These are phyloP conservation scores for Coniochaeta prunicola DNA, from an alignment of 2,329 filamentous ascomycete genomes.

Conservation along the genomic window DNA sequence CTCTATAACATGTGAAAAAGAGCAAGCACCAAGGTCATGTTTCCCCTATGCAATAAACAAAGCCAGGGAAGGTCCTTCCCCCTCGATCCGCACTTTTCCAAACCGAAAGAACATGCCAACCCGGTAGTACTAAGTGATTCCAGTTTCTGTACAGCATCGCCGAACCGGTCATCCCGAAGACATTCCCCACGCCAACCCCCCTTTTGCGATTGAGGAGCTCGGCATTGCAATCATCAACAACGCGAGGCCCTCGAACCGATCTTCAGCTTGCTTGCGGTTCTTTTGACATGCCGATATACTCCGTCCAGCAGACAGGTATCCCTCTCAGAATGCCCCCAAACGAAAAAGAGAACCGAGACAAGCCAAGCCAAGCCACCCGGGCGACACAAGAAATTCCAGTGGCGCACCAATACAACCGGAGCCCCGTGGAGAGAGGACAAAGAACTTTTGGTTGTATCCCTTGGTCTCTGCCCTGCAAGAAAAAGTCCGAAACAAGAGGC, in stretches of 20 bases:
- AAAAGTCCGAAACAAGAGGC: neutral
- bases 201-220: neutral
- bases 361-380: neutral
- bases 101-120: neutral
- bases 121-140: neutral
- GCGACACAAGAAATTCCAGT: neutral
- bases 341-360: neutral
- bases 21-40: neutral
- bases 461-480: neutral
- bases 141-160: neutral
- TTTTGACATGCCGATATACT: neutral
- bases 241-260: neutral
- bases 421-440: neutral
- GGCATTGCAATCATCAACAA: neutral
- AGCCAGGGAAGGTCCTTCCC: neutral
- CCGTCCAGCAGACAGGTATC: neutral
- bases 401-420: neutral
- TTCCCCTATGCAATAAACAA: neutral
- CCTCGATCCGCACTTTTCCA: neutral
- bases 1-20: neutral
- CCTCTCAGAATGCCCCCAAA: neutral
- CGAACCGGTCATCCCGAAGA: neutral
- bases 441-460: neutral
- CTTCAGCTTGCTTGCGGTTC: neutral
- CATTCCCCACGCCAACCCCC: neutral